These are phyloP conservation scores for Sporothrix mexicana DNA, from an alignment of 2,329 filamentous ascomycete species.

Conservation along the genomic window DNA sequence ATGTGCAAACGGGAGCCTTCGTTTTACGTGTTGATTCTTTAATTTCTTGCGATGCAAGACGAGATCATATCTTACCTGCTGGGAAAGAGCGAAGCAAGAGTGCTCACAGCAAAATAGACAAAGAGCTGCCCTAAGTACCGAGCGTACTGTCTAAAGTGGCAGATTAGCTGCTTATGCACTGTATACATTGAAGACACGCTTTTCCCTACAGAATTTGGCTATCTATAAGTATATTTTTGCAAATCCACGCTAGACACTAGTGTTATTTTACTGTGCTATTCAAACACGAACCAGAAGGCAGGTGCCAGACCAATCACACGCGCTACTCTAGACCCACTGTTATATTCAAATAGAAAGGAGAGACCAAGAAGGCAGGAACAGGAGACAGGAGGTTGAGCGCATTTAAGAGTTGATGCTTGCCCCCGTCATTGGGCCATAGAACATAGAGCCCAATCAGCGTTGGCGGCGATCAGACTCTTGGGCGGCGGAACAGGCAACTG, in stretches of 20 bases:
- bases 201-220: neutral
- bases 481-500: neutral
- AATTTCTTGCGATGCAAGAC: constrained; percentile 2
- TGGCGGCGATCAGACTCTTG: constrained; percentile 44
- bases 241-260: constrained; percentile 31
- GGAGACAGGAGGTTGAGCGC: constrained; percentile 26
- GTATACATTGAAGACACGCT: neutral
- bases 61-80: constrained; percentile 4
- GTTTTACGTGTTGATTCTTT: neutral
- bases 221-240: neutral
- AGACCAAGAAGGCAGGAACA: constrained; percentile 2
- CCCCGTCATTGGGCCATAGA: constrained; percentile 26
- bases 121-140: constrained; percentile 26
- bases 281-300: neutral
- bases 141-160: constrained; percentile 13
- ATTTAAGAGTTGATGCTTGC: constrained; percentile 23
- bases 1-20: neutral
- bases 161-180: neutral
- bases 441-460: constrained; percentile 46
- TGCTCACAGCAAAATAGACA: neutral
- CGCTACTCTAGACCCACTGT: constrained; percentile 2
- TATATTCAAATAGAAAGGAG: constrained; percentile 19
- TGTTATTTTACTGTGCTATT: constrained; percentile 30
- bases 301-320: constrained; percentile 29
- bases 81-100: constrained; percentile 20